Base-by-base conservation (phyloP, 1,284 basidiomycete species). In the Ustilago curta region DNA sequence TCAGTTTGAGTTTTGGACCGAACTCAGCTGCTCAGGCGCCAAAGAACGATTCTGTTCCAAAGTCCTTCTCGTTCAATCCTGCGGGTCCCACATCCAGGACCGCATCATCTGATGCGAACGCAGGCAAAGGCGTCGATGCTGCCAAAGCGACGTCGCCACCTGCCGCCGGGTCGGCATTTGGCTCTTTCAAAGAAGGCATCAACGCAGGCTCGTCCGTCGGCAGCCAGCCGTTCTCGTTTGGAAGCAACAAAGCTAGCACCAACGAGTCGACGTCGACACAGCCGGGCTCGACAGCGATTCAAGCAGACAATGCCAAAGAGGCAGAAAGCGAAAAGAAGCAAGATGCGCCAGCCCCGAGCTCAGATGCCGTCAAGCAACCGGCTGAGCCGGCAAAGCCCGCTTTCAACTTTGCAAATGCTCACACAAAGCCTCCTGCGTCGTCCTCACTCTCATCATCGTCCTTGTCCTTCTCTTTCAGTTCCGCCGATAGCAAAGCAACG, bases 211-310 rank as follows among this genome's bases (percentile, higher is more conserved):
- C 64, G 9, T 32, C 50, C 14, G 72, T 72, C 25, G 69, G 65
- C 31, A 54, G 54, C n/a, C 57, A 61, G 50, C 59, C 69, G 1
- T 72, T 72, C 53, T 71, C 73, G 6, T 72, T 72, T 42, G 65
- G 61, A 31, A 58, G 43, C 53, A 55, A 57, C 63, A 59, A 59
- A 12, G 12, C 54, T 2, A 55, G 27, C 44, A 21, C 59, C 29
- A n/a, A 23, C n/a, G 29, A 45, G 6, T 27, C 68, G 9, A 3
- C 37, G 14, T 12, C 52, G 9, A 25, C 49, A 18, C 12, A 27
- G 12, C 23, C 16, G 19, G 14, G 12, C 40, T 12, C 29, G 5
- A 27, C 58, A 21, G 39, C 44, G 5, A 35, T 11, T 12, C 55
- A 62, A 39, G 9, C 52, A n/a, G 27, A 55, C 25, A 40, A 37